Percentiles rank a stretch among this genome's conserved stretches.
Evolutionary conservation across 805 yeast species (phyloP).

Genomic region (Kuraishia hungarica): DNA sequence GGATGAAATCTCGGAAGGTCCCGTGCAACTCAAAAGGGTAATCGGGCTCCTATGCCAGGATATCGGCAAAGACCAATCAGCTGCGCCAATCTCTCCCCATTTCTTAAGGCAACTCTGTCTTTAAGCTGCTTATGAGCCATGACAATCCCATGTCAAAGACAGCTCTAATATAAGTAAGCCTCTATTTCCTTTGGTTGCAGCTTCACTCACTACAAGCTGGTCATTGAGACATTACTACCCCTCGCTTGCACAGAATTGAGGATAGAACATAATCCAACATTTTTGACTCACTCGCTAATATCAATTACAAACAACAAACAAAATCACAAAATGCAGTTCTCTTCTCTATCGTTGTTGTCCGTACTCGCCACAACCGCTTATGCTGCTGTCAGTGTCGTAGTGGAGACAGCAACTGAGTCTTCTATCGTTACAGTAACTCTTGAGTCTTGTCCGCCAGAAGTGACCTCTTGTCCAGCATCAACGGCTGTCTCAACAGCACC

Average conservation of each 20-base stretch:
- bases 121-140: too few species aligned
- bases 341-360: background rate
- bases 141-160: too few species aligned
- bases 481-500: background rate
- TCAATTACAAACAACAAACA: background rate
- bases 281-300: background rate
- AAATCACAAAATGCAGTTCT: background rate
- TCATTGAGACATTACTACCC: too few species aligned
- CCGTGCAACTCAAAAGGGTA: background rate
- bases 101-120: too few species aligned
- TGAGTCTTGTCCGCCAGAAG: slow-evolving; percentile 34
- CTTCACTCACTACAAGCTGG: too few species aligned
- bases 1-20: background rate
- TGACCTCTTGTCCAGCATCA: slow-evolving; percentile 36
- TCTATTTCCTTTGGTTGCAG: too few species aligned
- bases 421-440: slow-evolving; percentile 35
- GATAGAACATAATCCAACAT: background rate
- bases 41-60: background rate
- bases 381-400: slow-evolving; percentile 22
- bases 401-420: slow-evolving; percentile 23
- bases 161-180: too few species aligned
- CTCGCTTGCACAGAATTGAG: background rate
- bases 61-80: too few species aligned
- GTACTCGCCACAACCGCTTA: background rate
- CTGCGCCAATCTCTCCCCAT: too few species aligned